These are phyloP conservation scores for Pistacia integerrima DNA, from an alignment of 345 rosid genomes.

Conservation along the genomic window DNA sequence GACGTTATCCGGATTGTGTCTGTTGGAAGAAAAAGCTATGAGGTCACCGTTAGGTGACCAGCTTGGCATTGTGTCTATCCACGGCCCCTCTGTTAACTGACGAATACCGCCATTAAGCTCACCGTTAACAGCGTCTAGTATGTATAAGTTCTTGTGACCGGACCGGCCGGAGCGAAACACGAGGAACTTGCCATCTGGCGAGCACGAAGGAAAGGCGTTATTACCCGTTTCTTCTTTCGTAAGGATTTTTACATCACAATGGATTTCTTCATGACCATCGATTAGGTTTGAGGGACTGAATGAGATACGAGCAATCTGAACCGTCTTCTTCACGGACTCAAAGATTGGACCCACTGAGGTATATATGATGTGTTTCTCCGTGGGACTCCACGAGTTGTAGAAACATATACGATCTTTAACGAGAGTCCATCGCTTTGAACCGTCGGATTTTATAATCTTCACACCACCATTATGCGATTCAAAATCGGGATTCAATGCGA, in stretches of 20 bases:
- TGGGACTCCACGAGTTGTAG: slow-evolving; percentile 82
- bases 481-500: slow-evolving; percentile 58
- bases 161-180: slow-evolving; percentile 85
- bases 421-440: slow-evolving; percentile 77
- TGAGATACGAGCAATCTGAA: slow-evolving; percentile 77
- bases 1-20: slow-evolving; percentile 50
- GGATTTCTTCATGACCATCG: slow-evolving; percentile 44
- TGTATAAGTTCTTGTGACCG: slow-evolving; percentile 68
- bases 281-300: slow-evolving; percentile 47
- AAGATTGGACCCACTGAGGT: slow-evolving; percentile 83
- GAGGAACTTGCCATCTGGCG: slow-evolving; percentile 76
- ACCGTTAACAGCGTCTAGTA: slow-evolving; percentile 63
- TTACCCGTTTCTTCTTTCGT: slow-evolving; percentile 75
- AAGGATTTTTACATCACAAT: slow-evolving; percentile 63
- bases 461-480: slow-evolving; percentile 41
- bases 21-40: slow-evolving; percentile 90
- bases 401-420: slow-evolving; percentile 67
- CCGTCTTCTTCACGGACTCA: slow-evolving; percentile 43
- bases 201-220: slow-evolving; percentile 85
- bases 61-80: slow-evolving; percentile 87
- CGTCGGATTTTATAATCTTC: slow-evolving; percentile 61
- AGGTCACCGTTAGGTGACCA: slow-evolving; percentile 86
- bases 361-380: slow-evolving; percentile 67
- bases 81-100: slow-evolving; percentile 69
- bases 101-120: slow-evolving; percentile 54